Base-by-base conservation (phyloP, 2,329 filamentous ascomycete species). In the Alternaria burnsii region DNA sequence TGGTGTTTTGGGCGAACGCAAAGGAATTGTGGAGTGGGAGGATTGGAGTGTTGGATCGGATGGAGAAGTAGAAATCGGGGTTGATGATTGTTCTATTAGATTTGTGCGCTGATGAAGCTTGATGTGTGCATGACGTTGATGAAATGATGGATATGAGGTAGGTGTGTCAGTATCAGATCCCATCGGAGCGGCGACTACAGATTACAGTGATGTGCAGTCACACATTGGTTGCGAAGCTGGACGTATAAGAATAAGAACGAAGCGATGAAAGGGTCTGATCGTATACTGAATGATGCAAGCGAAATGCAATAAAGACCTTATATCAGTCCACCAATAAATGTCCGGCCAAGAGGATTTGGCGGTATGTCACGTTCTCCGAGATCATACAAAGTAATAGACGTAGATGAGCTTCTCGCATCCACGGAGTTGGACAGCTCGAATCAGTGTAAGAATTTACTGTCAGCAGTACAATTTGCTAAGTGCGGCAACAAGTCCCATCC, bases 1-100 rank as follows among this genome's bases (percentile, higher is more conserved):
- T 43, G 10, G 65, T 78, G 6, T 78, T 73, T 53, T 67, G 55
- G 55, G 14, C 52, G 20, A 78, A 78, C 55, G 68, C 71, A 18
- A 51, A 63, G 43, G 42, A 28, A 26, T 52, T 78, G 48, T 78
- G 74, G 75, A 52, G 55, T 36, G 70, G 65, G 18, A 75, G 68
- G 55, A 67, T 74, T 48, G 30, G 22, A 4, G 36, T 11, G 36
- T 43, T 55, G n/a, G 52, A 55, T 18, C 22, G 14, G 22, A 14
- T 54, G 50, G 41, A 30, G 22, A 22, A 38, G 36, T 40, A 52
- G 24, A 28, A 2, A 18, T 11, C 1, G 18, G 1, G 18, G 12
- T 30, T 18, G 47, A 18, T 40, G 14, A 14, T 16, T 11, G n/a
- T 34, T 48, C 6, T 34, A 12, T 24, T 20, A 2, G 18, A 5